Conservation (phyloP, 805 yeast species). For the Lipomyces starkeyi region DNA sequence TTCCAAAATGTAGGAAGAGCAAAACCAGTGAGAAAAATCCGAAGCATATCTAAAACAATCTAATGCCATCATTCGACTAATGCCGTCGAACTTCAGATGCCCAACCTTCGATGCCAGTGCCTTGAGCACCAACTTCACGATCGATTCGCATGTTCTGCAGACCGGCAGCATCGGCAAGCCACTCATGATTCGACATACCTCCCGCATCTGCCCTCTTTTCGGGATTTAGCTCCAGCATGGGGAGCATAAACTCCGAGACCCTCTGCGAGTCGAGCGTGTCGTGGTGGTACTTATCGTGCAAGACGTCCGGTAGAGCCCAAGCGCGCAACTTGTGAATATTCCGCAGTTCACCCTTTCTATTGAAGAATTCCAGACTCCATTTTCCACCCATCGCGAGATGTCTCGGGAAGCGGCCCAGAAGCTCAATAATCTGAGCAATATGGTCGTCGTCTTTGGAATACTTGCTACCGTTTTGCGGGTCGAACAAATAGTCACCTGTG, state of each 20-base stretch:
- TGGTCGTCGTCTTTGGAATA: constrained; percentile 94
- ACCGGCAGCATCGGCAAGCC: constrained; percentile 79
- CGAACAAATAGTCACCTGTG: constrained; percentile 94
- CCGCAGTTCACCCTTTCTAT: constrained; percentile 69
- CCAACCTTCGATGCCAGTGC: constrained; percentile 94
- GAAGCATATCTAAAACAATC: background rate
- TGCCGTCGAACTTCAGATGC: constrained; percentile 59
- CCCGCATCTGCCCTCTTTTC: constrained; percentile 91
- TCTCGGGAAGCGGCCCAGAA: constrained; percentile 71
- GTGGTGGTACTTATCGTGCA: constrained; percentile 84
- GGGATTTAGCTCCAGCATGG: constrained; percentile 85
- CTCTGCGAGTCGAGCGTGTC: constrained; percentile 69
- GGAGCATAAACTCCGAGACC: constrained; percentile 75
- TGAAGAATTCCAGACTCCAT: constrained; percentile 67
- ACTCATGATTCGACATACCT: constrained; percentile 85
- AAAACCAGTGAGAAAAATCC: background rate
- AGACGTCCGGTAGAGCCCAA: constrained; percentile 85
- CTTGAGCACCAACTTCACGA: constrained; percentile 77
- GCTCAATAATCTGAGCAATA: constrained; percentile 90
- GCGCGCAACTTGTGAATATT: constrained; percentile 82
- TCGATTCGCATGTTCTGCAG: constrained; percentile 72
- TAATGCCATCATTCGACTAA: constrained; percentile 7
- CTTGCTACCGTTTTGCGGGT: constrained; percentile 65
- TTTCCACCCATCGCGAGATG: constrained; percentile 63
- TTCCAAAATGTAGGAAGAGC: background rate